Base-by-base conservation (phyloP, 148 eudicot genomes). In the Rhododendron henanense region DNA sequence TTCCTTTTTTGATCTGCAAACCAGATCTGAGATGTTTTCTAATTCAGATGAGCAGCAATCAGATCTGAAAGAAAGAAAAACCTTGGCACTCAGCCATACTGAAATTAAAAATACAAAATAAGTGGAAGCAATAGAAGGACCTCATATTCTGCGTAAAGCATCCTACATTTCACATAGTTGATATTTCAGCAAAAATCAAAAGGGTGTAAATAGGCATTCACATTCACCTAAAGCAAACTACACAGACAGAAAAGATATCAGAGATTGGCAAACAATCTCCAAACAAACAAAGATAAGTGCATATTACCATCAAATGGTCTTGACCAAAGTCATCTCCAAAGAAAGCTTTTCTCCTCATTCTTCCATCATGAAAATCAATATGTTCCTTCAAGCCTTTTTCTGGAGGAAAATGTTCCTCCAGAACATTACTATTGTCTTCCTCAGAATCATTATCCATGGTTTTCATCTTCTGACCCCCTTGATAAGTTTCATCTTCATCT, bases 321-420 rank as follows among this genome's bases (percentile, higher is more conserved):
- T 86, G 53, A 84, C 89, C 91, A 21, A 69, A 84, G 37, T 92
- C 93, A 85, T 92, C 85, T 83, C 86, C 93, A 89, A 93, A 93
- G 44, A 91, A 84, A 48, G 94, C 96, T 89, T 92, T 93, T 89
- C 99, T 93, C 88, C 98, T 91, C 87, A 88, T 86, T 89, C 99
- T 95, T 86, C 96, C 98, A 84, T 90, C 91, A 88, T 71, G 85
- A 84, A 91, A 86, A 82, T 95, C 98, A 81, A 91, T 67, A 81
- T 91, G 90, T 87, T 95, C 98, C 87, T 85, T 83, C 0, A 90
- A 85, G 51, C 85, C 85, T n/a, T 84, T 76, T 78, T 71, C 81
- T 15, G 74, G 79, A 74, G 88, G 65, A 39, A 31, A 57, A 41
- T 59, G 35, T n/a, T 73, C 67, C 82, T 89, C 86, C 25, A 87